phyloP scores from a whole-genome alignment of 345 rosid species.

The Diplotaxis tenuifolia region DNA sequence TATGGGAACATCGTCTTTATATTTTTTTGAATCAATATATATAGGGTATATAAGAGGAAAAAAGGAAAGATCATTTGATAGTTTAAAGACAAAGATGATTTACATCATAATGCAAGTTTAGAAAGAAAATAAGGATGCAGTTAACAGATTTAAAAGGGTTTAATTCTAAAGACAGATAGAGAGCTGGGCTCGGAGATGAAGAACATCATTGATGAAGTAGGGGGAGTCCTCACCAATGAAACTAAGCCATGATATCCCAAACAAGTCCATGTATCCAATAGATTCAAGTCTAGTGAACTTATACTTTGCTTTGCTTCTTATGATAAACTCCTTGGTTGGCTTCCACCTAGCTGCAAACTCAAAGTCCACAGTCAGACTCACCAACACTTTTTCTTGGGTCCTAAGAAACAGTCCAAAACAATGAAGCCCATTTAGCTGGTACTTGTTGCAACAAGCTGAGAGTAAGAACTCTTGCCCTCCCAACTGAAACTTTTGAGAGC shows the following conservation, averaged over 20 bases:
- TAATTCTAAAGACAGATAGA: constrained; percentile 43
- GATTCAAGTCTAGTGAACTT: constrained; percentile 60
- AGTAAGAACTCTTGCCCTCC: constrained; percentile 73
- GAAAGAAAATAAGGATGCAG: not conserved
- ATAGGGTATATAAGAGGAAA: no score
- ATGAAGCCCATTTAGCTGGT: constrained; percentile 53
- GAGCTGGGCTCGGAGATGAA: constrained; percentile 83
- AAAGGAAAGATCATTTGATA: no score
- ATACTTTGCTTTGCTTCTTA: constrained; percentile 55
- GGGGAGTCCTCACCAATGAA: constrained; percentile 57
- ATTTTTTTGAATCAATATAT: no score
- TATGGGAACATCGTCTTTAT: no score
- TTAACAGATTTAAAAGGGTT: not conserved
- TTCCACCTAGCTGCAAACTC: constrained; percentile 74
- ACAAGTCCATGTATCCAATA: constrained; percentile 56
- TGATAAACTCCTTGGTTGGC: constrained; percentile 54
- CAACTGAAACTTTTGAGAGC: constrained; percentile 68
- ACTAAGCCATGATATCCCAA: constrained; percentile 54
- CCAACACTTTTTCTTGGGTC: constrained; percentile 66
- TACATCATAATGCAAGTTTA: not conserved
- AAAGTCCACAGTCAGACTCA: constrained; percentile 53
- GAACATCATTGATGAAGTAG: constrained; percentile 65
- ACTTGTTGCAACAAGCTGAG: constrained; percentile 65
- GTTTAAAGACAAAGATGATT: not conserved
- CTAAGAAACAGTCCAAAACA: constrained; percentile 76